phyloP scores from a whole-genome alignment of 768 basidiomycete species.

The Auricularia heimuer region DNA sequence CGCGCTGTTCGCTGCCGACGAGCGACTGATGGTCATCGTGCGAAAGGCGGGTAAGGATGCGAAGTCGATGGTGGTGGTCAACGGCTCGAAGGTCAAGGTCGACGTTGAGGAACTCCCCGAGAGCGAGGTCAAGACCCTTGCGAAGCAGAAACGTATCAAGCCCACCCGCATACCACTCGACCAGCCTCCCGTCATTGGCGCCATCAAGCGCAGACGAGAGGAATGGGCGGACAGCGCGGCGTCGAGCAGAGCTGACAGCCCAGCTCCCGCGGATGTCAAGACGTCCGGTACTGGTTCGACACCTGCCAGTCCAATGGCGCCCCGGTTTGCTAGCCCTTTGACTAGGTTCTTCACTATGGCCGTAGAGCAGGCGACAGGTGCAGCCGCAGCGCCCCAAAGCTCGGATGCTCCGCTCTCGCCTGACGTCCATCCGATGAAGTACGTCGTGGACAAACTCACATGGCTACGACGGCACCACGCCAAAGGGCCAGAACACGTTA shows the following conservation, averaged over 20 bases:
- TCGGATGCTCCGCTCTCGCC: slow-evolving; percentile 37
- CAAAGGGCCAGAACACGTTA: slow-evolving; percentile 32
- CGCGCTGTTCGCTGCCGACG: slow-evolving; percentile 63
- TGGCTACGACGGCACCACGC: slow-evolving; percentile 66
- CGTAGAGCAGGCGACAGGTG: slow-evolving; percentile 51
- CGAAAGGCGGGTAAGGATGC: slow-evolving; percentile 54
- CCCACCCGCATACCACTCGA: slow-evolving; percentile 84
- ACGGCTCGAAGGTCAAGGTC: slow-evolving; percentile 74
- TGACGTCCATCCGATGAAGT: slow-evolving; percentile 63
- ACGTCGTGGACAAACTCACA: slow-evolving; percentile 70
- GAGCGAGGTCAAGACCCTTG: slow-evolving; percentile 70
- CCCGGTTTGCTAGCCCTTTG: slow-evolving; percentile 60
- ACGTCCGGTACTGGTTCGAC: slow-evolving; percentile 15
- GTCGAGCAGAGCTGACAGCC: slow-evolving; percentile 8
- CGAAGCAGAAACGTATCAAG: slow-evolving; percentile 78
- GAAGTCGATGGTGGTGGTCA: slow-evolving; percentile 78
- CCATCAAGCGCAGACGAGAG: slow-evolving; percentile 54
- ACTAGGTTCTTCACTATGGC: slow-evolving; percentile 64
- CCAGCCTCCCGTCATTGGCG: slow-evolving; percentile 75
- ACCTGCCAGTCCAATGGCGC: slow-evolving; percentile 26
- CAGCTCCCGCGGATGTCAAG: slow-evolving; percentile 8
- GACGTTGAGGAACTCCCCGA: slow-evolving; percentile 87
- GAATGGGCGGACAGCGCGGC: slow-evolving; percentile 48
- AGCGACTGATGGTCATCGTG: slow-evolving; percentile 65
- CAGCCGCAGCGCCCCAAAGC: slow-evolving; percentile 40